Evolutionary conservation across 768 basidiomycete genomes (phyloP).

Genomic region (Amanita inopinata): DNA sequence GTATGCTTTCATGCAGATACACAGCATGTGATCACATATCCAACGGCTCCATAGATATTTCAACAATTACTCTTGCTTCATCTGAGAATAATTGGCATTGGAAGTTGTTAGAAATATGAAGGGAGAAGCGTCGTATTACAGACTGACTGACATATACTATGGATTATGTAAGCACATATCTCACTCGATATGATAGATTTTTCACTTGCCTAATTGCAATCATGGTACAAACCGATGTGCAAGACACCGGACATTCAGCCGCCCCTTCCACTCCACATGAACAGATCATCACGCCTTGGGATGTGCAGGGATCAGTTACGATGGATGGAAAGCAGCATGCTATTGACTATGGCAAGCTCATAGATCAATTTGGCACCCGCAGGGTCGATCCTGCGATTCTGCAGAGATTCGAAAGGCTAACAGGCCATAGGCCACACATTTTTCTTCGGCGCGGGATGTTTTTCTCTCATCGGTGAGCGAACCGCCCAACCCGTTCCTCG

Average conservation of each 20-base stretch:
- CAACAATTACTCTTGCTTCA: background rate
- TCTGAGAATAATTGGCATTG: no score
- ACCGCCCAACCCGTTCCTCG: no score
- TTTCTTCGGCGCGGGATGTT: conserved; percentile 89
- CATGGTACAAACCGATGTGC: conserved; percentile 1
- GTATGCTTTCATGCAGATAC: no score
- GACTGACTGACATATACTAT: no score
- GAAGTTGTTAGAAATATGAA: no score
- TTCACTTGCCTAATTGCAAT: no score
- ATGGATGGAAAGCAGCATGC: conserved; percentile 83
- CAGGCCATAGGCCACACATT: conserved; percentile 81
- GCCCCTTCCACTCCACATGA: conserved; percentile 20
- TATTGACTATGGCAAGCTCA: conserved; percentile 95
- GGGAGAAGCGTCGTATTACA: no score
- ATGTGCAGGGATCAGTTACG: conserved; percentile 86
- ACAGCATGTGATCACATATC: no score
- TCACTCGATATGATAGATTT: no score
- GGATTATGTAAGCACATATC: no score
- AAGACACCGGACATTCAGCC: conserved; percentile 4
- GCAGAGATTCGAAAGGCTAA: conserved; percentile 83
- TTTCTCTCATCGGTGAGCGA: conserved; percentile 87
- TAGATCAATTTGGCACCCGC: conserved; percentile 89
- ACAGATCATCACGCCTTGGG: conserved; percentile 95
- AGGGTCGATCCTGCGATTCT: conserved; percentile 68
- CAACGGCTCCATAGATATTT: no score